phyloP scores from a whole-genome alignment of 2,329 filamentous ascomycete genomes.

The Colletotrichum liriopes region DNA sequence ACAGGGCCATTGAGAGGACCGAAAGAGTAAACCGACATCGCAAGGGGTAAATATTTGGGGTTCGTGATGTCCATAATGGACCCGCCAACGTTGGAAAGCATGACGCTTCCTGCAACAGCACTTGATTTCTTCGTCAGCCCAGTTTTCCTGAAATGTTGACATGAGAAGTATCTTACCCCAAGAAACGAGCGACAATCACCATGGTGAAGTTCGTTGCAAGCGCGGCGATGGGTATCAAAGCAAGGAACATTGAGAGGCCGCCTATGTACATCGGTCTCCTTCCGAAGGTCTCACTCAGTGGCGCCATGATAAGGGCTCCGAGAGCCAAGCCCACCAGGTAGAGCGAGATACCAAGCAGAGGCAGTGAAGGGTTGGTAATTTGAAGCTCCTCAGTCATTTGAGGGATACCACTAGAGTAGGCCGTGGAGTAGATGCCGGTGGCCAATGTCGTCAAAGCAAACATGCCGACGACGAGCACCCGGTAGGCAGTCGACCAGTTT shows the following conservation, averaged over 20 bases:
- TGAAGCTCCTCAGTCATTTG: conserved; percentile 23
- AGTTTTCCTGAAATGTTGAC: no score
- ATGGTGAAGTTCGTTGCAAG: conserved; percentile 65
- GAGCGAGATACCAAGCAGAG: conserved; percentile 73
- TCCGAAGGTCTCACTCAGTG: conserved; percentile 70
- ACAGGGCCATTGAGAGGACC: conserved; percentile 74
- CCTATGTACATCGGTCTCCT: conserved; percentile 69
- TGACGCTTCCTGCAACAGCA: conserved; percentile 74
- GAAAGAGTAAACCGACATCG: conserved; percentile 74
- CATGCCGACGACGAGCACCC: conserved; percentile 34
- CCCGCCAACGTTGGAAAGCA: conserved; percentile 75
- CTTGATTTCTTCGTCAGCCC: conserved; percentile 51
- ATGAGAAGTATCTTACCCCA: conserved; percentile 17
- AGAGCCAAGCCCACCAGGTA: conserved; percentile 74
- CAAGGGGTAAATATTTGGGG: conserved; percentile 74
- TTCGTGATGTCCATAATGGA: conserved; percentile 74
- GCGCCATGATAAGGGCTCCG: conserved; percentile 73
- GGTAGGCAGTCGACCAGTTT: conserved; percentile 30
- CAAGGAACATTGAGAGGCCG: conserved; percentile 67
- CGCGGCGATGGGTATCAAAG: conserved; percentile 65
- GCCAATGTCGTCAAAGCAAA: conserved; percentile 39
- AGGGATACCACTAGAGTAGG: conserved; percentile 36
- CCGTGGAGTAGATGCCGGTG: conserved; percentile 34
- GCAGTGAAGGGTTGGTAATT: conserved; percentile 57
- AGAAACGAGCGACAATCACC: conserved; percentile 70